These are phyloP conservation scores for Phialemonium atrogriseum DNA, from an alignment of 2,329 filamentous ascomycete genomes.

Conservation along the genomic window DNA sequence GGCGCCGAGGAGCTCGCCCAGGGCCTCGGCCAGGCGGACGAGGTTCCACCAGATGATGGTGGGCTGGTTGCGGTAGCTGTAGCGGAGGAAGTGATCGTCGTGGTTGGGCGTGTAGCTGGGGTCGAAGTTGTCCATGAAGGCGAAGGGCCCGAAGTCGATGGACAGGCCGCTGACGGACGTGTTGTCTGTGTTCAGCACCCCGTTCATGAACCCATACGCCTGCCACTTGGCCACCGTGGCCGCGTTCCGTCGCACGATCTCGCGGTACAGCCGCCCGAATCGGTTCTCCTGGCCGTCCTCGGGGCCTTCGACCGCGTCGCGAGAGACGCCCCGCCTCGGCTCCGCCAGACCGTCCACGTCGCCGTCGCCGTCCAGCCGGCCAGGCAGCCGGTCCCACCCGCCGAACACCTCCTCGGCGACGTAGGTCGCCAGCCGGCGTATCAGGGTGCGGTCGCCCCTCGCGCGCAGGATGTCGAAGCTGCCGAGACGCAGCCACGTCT, in stretches of 20 bases:
- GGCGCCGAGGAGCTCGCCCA: constrained; percentile 81
- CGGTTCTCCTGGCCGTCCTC: constrained; percentile 69
- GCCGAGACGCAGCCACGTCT: constrained; percentile 87
- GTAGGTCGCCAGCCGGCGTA: constrained; percentile 71
- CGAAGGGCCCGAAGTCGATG: constrained; percentile 93
- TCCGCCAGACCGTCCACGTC: constrained; percentile 34
- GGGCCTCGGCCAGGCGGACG: constrained; percentile 77
- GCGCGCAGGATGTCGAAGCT: constrained; percentile 89
- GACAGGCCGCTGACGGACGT: constrained; percentile 84
- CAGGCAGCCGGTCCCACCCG: constrained; percentile 80
- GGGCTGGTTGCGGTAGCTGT: constrained; percentile 89
- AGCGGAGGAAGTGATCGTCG: constrained; percentile 80
- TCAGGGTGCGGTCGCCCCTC: constrained; percentile 67
- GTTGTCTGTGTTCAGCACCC: constrained; percentile 96
- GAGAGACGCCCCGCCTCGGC: constrained; percentile 39
- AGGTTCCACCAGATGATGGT: constrained; percentile 99
- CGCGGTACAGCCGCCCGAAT: constrained; percentile 78
- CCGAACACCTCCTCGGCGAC: constrained; percentile 79
- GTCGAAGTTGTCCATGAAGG: constrained; percentile 96
- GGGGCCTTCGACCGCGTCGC: constrained; percentile 57
- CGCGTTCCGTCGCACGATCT: constrained; percentile 79
- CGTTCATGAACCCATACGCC: constrained; percentile 98
- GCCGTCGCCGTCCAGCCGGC: constrained; percentile 42
- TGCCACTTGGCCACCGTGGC: constrained; percentile 89
- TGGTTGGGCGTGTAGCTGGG: constrained; percentile 94